These are phyloP conservation scores for Paramecium sexaurelia DNA, from an alignment of 73 alveolate species.

Conservation along the genomic window DNA sequence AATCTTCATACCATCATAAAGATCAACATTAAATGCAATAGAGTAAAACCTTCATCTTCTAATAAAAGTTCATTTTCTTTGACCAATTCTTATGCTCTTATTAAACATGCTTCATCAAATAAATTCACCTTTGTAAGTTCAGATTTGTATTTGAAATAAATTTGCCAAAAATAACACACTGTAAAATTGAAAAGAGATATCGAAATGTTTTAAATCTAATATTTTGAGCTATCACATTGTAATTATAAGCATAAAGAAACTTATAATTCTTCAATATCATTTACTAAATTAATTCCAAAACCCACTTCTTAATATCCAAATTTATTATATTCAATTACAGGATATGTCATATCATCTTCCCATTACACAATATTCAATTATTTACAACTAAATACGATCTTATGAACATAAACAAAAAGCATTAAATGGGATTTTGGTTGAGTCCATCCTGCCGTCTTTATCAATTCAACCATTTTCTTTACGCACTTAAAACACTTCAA, in stretches of 20 bases:
- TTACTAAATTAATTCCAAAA: conserved; percentile 61
- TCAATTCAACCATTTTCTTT: conserved; percentile 87
- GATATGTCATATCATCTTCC: conserved; percentile 90
- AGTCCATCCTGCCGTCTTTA: conserved; percentile 79
- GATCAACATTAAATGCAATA: conserved; percentile 48
- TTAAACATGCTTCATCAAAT: conserved; percentile 85
- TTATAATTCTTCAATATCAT: background rate
- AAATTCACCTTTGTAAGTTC: conserved; percentile 82
- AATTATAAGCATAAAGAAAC: conserved; percentile 70
- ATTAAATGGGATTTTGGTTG: conserved; percentile 83
- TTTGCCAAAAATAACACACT: conserved; percentile 49
- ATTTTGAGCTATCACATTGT: conserved; percentile 59
- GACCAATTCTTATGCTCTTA: conserved; percentile 88
- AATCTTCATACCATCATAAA: conserved; percentile 86
- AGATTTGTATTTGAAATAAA: conserved; percentile 60
- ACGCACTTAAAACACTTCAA: conserved; percentile 81
- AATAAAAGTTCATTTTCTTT: conserved; percentile 79
- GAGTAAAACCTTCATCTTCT: conserved; percentile 68
- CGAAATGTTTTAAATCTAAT: conserved; percentile 62
- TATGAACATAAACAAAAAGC: conserved; percentile 78
- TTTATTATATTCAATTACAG: conserved; percentile 72
- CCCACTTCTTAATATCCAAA: conserved; percentile 57
- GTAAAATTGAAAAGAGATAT: conserved; percentile 60
- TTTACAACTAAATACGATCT: conserved; percentile 63
- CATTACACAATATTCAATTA: conserved; percentile 76